Evolutionary conservation across 2,329 filamentous ascomycete species (phyloP).

Genomic region (Fusarium decemcellulare): DNA sequence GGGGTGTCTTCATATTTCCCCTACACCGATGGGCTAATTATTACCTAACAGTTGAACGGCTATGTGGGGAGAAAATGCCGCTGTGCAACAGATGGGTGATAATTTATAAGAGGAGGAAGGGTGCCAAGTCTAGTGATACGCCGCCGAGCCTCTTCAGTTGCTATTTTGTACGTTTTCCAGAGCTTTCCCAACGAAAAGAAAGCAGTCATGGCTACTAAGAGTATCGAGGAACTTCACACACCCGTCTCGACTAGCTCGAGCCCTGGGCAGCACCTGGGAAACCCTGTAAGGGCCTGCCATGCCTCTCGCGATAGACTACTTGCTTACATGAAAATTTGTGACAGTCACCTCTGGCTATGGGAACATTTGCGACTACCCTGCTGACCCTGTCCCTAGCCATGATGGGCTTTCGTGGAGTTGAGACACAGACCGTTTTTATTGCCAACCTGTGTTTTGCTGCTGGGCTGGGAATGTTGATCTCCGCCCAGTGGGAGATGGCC

Average conservation of each 20-base stretch:
- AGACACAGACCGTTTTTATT: constrained; percentile 46
- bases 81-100: background rate
- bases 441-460: constrained; percentile 49
- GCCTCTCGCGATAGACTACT: fast-evolving
- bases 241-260: background rate
- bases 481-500: constrained; percentile 48
- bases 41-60: constrained; percentile 29
- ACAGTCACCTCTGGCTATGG: constrained; percentile 46
- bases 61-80: constrained; percentile 2
- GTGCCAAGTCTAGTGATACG: constrained; percentile 15
- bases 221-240: constrained; percentile 25
- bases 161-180: background rate
- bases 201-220: constrained; percentile 23
- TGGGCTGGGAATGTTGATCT: constrained; percentile 46
- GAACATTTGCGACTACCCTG: constrained; percentile 47
- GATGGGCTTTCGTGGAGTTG: constrained; percentile 49
- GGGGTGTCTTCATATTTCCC: constrained; percentile 16
- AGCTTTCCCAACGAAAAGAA: background rate
- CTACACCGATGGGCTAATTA: constrained; percentile 16
- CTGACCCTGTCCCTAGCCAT: constrained; percentile 46
- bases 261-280: constrained; percentile 15
- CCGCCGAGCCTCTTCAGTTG: background rate
- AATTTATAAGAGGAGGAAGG: constrained; percentile 14
- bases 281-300: constrained; percentile 18
- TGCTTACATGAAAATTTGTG: background rate